Conservation (phyloP, 352 stramenopile species). For the Phytopythium litorale region DNA sequence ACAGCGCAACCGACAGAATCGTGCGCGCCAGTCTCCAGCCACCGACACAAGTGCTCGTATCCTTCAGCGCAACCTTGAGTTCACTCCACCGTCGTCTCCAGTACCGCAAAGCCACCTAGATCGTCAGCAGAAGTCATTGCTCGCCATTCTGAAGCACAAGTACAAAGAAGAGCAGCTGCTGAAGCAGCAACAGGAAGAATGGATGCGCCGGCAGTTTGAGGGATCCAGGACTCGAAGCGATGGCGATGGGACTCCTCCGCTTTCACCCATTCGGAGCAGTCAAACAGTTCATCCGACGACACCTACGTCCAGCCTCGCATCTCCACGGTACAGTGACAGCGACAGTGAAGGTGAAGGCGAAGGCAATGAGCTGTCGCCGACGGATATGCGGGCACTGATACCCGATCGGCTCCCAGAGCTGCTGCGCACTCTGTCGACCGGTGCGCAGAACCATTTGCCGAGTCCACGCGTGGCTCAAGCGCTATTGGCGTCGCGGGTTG, state of each 20-base stretch:
- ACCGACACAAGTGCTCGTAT: conserved; percentile 6
- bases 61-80: conserved; percentile 23
- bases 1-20: conserved; percentile 4
- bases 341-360: conserved; percentile 10
- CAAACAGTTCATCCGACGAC: conserved; percentile 9
- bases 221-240: conserved; percentile 7
- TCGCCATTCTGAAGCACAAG: conserved; percentile 60
- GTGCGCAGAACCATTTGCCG: conserved; percentile 20
- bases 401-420: conserved; percentile 23
- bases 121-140: conserved; percentile 51
- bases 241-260: conserved; percentile 11
- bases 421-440: conserved; percentile 42
- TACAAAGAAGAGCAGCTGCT: conserved; percentile 60
- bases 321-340: not conserved
- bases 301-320: conserved; percentile 8
- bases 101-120: conserved; percentile 61
- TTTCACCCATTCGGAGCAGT: conserved; percentile 25
- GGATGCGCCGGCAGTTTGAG: conserved; percentile 49
- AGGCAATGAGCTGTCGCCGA: conserved; percentile 10
- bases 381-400: conserved; percentile 14
- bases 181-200: conserved; percentile 72
- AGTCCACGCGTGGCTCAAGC: conserved; percentile 45
- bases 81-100: conserved; percentile 50
- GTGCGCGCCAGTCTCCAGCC: not conserved
- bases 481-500: conserved; percentile 35